phyloP scores from a whole-genome alignment of 306 rosid genomes.

The Ormosia emarginata region DNA sequence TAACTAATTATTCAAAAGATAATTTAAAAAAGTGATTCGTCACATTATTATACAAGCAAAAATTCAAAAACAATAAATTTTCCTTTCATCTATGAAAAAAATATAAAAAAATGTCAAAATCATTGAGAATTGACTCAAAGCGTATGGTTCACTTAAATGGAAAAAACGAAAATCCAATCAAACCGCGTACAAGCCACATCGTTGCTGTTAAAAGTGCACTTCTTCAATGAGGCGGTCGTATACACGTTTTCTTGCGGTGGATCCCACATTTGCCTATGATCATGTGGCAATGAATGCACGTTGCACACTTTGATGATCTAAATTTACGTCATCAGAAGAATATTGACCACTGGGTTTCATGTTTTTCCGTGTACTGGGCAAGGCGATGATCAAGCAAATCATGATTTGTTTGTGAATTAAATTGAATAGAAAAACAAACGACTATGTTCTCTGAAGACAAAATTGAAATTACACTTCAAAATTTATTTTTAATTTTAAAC shows the following conservation, averaged over 20 bases:
- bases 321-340: background rate
- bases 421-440: background rate
- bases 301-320: background rate
- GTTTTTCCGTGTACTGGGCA: background rate
- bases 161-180: background rate
- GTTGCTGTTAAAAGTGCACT: background rate
- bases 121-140: background rate
- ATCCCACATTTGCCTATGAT: background rate
- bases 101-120: background rate
- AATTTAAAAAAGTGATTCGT: too few species aligned
- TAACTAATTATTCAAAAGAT: too few species aligned
- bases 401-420: background rate
- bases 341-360: background rate
- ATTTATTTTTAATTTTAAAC: too few species aligned
- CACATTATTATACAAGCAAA: too few species aligned
- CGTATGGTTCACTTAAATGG: background rate
- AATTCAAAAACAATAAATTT: too few species aligned
- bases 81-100: too few species aligned
- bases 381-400: background rate
- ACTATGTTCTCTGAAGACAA: too few species aligned
- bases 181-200: slow-evolving; percentile 14
- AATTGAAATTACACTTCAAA: too few species aligned
- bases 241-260: background rate
- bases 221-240: background rate
- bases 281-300: background rate